These are phyloP conservation scores for Malania oleifera DNA, from an alignment of 164 flowering plant species.

Conservation along the genomic window DNA sequence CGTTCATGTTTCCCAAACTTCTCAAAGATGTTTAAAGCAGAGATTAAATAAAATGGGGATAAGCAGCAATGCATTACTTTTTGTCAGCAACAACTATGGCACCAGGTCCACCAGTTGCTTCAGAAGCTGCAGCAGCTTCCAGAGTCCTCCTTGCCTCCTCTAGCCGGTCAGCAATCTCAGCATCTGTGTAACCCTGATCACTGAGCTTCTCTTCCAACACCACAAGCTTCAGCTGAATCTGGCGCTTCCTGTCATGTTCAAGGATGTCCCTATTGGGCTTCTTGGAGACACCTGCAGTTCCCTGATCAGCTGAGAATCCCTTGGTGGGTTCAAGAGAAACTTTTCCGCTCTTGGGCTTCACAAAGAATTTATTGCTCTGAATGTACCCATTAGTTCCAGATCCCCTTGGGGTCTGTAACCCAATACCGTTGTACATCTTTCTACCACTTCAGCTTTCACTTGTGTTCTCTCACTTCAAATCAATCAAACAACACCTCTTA, in stretches of 20 bases:
- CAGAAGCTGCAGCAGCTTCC: conserved; percentile 48
- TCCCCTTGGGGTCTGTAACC: conserved; percentile 84
- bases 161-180: conserved; percentile 62
- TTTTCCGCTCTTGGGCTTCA: conserved; percentile 26
- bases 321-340: not conserved
- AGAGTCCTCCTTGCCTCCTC: conserved; percentile 52
- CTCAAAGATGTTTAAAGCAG: not conserved
- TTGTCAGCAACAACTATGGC: conserved; percentile 6
- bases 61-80: conserved; percentile 10
- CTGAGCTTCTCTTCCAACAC: conserved; percentile 69
- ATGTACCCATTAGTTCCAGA: conserved; percentile 93
- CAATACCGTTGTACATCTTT: conserved; percentile 92
- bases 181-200: conserved; percentile 85
- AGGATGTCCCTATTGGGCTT: conserved; percentile 77
- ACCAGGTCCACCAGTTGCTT: conserved; percentile 21
- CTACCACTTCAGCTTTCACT: not conserved
- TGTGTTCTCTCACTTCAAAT: no score
- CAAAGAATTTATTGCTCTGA: conserved; percentile 80
- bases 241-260: conserved; percentile 90
- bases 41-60: not conserved
- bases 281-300: conserved; percentile 72
- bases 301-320: conserved; percentile 66
- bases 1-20: not conserved
- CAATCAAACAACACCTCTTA: no score
- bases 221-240: conserved; percentile 82